Evolutionary conservation across 2,329 filamentous ascomycete genomes (phyloP), one percentile per base, ranked within the genome.

Genomic region (Aspergillus luchuensis): DNA sequence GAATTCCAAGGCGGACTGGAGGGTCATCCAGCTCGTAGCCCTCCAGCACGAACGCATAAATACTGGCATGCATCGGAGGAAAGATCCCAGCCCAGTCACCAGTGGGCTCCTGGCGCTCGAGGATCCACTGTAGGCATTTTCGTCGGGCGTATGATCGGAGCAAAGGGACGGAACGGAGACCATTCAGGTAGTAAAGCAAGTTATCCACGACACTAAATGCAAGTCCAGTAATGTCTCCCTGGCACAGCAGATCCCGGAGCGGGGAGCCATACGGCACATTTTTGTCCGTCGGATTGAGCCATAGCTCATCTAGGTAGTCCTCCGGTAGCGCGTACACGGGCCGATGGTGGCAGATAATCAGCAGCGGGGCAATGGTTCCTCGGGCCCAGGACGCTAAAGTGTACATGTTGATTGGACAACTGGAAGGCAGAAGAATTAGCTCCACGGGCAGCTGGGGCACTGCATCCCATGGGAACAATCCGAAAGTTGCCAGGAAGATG

Each of bases 401-500:
- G 54, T 74, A 77, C 11, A 78, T 69, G 49, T 67, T 76, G 45
- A 76, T 60, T 0, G 71, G 71, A 7, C 54, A 52, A 7, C 43
- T 58, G 2, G 66, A 17, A 0, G 76, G 74, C 19, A 75, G 33
- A 1, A 76, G 56, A 11, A 78, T 72, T 0, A 78, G 53, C 57
- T 78, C 75, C 1, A 68, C 61, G 0, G 75, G 74, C 1, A 77
- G 38, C 52, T 76, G 57, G 1, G 74, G 75, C 0, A 76, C 62
- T 0, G 68, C 66, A 4, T 60, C 48, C 74, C 75, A 78, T 1
- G 73, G 71, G 25, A 76, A 67, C 2, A 78, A 60, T 8, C 76
- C 76, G 50, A 78, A 73, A 2, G 59, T 65, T 4, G 73, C 72
- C 1, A 74, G 55, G 48, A 57, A 71, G 5, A 74, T 62, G 11